Percentiles rank a stretch among this genome's conserved stretches.
phyloP scores from a whole-genome alignment of 2,329 filamentous ascomycete species.

The Penicillium palitans region DNA sequence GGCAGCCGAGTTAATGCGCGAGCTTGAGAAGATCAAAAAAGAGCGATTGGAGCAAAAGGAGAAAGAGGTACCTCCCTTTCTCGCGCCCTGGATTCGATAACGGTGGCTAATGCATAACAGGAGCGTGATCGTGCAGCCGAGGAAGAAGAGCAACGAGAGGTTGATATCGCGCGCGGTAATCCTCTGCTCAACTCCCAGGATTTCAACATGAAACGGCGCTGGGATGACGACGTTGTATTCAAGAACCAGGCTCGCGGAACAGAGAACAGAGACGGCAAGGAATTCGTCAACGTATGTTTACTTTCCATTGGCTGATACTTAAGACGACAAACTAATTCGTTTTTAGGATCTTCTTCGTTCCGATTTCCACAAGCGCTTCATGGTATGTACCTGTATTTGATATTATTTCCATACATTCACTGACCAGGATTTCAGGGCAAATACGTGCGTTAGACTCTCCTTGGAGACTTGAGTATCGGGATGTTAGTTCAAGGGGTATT shows the following conservation, averaged over 20 bases:
- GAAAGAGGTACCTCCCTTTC: constrained; percentile 56
- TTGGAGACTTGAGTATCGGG: not conserved
- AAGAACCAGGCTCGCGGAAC: constrained; percentile 97
- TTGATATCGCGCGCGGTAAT: constrained; percentile 88
- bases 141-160: constrained; percentile 80
- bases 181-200: constrained; percentile 85
- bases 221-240: constrained; percentile 99
- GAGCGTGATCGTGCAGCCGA: constrained; percentile 77
- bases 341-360: constrained; percentile 78
- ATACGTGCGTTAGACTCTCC: constrained; percentile 6
- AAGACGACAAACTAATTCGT: constrained; percentile 20
- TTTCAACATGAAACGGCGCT: constrained; percentile 81
- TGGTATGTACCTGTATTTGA: constrained; percentile 54
- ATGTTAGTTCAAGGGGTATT: not conserved
- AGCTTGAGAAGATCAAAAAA: constrained; percentile 89
- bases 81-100: not conserved
- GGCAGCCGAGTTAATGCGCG: constrained; percentile 83
- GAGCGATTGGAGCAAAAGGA: constrained; percentile 81
- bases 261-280: constrained; percentile 87
- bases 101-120: constrained; percentile 38
- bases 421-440: constrained; percentile 2
- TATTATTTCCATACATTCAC: not conserved
- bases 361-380: constrained; percentile 97
- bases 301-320: not conserved
- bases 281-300: constrained; percentile 84